Conservation (phyloP, 192 early-diverging fungal genomes). For the Spizellomyces sp. region DNA sequence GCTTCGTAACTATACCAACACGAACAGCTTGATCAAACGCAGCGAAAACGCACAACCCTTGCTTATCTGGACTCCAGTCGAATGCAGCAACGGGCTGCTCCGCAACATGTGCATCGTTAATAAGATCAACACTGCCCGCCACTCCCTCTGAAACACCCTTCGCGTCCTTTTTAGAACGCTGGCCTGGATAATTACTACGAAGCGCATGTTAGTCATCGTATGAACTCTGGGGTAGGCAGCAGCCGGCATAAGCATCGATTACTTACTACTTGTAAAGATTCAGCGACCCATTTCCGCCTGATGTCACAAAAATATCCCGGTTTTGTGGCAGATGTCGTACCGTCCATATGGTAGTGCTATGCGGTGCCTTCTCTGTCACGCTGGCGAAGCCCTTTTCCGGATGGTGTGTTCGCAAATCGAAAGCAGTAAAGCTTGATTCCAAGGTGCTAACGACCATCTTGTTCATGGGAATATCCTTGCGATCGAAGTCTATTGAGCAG, state of each 20-base stretch:
- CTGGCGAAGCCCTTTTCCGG: slow-evolving; percentile 48
- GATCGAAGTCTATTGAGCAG: slow-evolving; percentile 58
- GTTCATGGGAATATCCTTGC: slow-evolving; percentile 56
- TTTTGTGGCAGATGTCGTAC: slow-evolving; percentile 67
- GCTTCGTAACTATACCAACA: slow-evolving; percentile 62
- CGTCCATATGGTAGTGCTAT: slow-evolving; percentile 66
- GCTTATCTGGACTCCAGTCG: slow-evolving; percentile 68
- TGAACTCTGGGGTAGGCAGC: neutral
- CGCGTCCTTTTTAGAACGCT: slow-evolving; percentile 42
- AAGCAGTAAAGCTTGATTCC: slow-evolving; percentile 53
- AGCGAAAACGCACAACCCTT: slow-evolving; percentile 63
- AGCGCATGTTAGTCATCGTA: neutral
- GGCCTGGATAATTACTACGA: slow-evolving; percentile 52
- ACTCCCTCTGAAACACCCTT: slow-evolving; percentile 43
- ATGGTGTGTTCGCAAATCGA: slow-evolving; percentile 60
- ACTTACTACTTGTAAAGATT: slow-evolving; percentile 64
- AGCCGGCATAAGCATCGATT: too few species aligned
- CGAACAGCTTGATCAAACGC: slow-evolving; percentile 70
- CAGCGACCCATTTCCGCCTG: slow-evolving; percentile 60
- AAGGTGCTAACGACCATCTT: slow-evolving; percentile 60
- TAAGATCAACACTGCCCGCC: slow-evolving; percentile 47
- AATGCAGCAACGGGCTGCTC: slow-evolving; percentile 70
- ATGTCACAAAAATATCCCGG: slow-evolving; percentile 64
- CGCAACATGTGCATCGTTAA: slow-evolving; percentile 51
- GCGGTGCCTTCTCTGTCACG: slow-evolving; percentile 44